Conservation (phyloP, 495 filamentous ascomycete genomes). For the Penicillium psychrofluorescens region DNA sequence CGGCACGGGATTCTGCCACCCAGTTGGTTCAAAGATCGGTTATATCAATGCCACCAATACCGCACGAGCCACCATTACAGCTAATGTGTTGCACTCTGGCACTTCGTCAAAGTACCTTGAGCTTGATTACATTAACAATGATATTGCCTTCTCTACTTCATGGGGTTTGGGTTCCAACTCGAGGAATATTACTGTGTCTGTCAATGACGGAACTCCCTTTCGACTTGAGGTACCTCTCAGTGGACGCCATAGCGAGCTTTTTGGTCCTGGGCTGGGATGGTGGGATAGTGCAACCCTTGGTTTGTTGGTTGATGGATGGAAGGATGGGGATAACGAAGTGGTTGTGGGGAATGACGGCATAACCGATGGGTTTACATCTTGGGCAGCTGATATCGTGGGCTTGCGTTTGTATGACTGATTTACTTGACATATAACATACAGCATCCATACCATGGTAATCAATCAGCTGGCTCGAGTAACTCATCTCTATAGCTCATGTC, state of each 20-base stretch:
- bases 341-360: slow-evolving; percentile 32
- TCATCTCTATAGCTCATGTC: too few relatives aligned
- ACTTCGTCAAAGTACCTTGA: slow-evolving; percentile 29
- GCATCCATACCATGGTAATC: too few relatives aligned
- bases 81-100: slow-evolving; percentile 4
- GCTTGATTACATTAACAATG: slow-evolving; percentile 46
- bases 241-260: slow-evolving; percentile 39
- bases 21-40: slow-evolving; percentile 36
- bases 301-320: slow-evolving; percentile 37
- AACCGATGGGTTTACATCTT: slow-evolving; percentile 19
- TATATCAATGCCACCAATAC: slow-evolving; percentile 17
- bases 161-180: slow-evolving; percentile 38
- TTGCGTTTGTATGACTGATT: slow-evolving; percentile 14
- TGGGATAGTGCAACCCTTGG: slow-evolving; percentile 38
- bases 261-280: slow-evolving; percentile 37
- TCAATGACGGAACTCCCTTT: slow-evolving; percentile 33
- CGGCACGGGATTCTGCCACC: slow-evolving; percentile 21
- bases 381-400: slow-evolving; percentile 36
- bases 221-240: slow-evolving; percentile 41
- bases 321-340: slow-evolving; percentile 28
- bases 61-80: slow-evolving; percentile 16
- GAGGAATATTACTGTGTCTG: slow-evolving; percentile 36
- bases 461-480: too few relatives aligned
- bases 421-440: too few relatives aligned
- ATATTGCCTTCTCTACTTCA: slow-evolving; percentile 35